Evolutionary conservation across 495 filamentous ascomycete species (phyloP).

Genomic region (Penicillium coffeae): DNA sequence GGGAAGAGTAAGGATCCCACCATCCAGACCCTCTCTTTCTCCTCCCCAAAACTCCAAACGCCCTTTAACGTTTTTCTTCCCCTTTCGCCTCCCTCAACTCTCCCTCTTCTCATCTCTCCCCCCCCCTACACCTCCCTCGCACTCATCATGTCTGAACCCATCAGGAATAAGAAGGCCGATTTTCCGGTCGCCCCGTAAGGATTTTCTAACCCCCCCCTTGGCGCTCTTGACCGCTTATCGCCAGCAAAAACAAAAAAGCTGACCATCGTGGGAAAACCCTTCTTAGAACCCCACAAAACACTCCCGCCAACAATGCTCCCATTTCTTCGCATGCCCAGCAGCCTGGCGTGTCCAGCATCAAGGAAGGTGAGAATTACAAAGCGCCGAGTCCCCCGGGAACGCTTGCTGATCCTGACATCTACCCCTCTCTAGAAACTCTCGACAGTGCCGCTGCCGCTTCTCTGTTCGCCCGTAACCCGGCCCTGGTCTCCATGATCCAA

Average conservation of each 20-base stretch:
- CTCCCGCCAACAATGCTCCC: constrained; percentile 87
- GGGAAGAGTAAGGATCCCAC: constrained; percentile 39
- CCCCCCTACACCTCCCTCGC: constrained; percentile 5
- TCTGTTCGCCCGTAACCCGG: constrained; percentile 90
- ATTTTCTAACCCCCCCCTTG: constrained; percentile 10
- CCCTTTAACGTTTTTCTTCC: constrained; percentile 39
- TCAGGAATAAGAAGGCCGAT: constrained; percentile 84
- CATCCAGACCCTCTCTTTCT: constrained; percentile 33
- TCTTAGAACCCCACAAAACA: constrained; percentile 89
- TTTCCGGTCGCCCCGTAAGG: constrained; percentile 80
- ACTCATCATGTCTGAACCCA: constrained; percentile 76
- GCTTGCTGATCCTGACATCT: constrained; percentile 12
- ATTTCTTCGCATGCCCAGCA: constrained; percentile 97
- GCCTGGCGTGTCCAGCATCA: constrained; percentile 90
- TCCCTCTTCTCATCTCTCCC: constrained; percentile 14
- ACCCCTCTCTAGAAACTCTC: constrained; percentile 66
- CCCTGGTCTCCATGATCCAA: constrained; percentile 93
- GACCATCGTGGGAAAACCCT: constrained; percentile 11
- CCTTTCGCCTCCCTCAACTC: constrained; percentile 22
- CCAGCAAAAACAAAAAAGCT: constrained; percentile 17
- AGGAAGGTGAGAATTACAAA: constrained; percentile 73
- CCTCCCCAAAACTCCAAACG: constrained; percentile 32
- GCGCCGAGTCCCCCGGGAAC: constrained; percentile 12
- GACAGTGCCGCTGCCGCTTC: constrained; percentile 83
- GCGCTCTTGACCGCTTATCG: constrained; percentile 14